Percentiles rank a stretch among this genome's conserved stretches.
These are phyloP conservation scores for Chlorella sp. DNA, from an alignment of 139 green algal species.

Conservation along the genomic window DNA sequence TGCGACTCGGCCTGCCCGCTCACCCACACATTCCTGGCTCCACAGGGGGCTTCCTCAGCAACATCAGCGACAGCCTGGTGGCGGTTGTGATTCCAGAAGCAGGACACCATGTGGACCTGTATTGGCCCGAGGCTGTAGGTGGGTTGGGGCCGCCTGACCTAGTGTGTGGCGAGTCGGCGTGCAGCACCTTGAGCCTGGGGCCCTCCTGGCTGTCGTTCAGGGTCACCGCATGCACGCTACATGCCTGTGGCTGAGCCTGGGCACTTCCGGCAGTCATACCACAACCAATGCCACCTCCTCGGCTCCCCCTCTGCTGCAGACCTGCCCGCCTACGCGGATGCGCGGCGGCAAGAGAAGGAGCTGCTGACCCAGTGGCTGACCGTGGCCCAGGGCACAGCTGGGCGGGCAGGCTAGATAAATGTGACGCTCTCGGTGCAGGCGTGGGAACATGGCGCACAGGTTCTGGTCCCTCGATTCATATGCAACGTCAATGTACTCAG, in stretches of 20 bases:
- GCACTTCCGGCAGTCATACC: neutral
- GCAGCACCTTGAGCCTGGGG: no score
- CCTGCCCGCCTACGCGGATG: neutral
- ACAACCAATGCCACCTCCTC: neutral
- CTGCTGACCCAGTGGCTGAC: neutral
- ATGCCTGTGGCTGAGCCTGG: neutral
- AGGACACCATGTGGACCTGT: constrained; percentile 11
- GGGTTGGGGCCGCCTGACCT: neutral
- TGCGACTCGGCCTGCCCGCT: no score
- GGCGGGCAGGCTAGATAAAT: no score
- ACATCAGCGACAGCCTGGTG: neutral
- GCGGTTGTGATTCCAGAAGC: neutral
- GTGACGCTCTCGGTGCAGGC: no score
- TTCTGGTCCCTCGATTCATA: no score
- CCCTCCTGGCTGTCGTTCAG: no score
- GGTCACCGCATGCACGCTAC: neutral
- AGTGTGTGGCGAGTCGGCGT: no score
- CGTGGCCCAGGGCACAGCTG: no score
- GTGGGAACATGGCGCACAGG: no score
- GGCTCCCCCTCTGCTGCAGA: neutral
- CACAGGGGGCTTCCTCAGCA: constrained; percentile 4
- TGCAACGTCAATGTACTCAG: no score
- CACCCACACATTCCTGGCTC: neutral
- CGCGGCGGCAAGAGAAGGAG: constrained; percentile 2
- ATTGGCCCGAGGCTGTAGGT: neutral